phyloP scores from a whole-genome alignment of 225 moss, liverwort and hornwort genomes.

The Polytrichum formosum region DNA sequence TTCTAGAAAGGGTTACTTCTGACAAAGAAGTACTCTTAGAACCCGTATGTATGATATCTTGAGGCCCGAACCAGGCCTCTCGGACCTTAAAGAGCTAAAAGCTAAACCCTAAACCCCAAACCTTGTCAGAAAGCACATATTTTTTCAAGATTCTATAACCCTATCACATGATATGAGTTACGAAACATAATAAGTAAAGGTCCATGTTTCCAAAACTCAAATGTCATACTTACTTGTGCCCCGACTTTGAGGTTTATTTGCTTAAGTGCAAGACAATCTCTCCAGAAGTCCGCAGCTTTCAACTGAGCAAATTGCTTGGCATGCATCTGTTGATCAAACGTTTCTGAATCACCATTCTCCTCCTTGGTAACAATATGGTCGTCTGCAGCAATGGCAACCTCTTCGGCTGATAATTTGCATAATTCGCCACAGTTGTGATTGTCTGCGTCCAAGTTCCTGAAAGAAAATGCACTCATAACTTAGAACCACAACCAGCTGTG shows the following conservation, averaged over 20 bases:
- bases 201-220: not conserved
- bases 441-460: slow-evolving; percentile 65
- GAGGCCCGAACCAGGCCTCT: too few species aligned
- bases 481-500: too few species aligned
- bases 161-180: too few species aligned
- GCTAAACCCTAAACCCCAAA: too few species aligned
- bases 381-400: slow-evolving; percentile 36
- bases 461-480: not conserved
- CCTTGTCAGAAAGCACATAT: too few species aligned
- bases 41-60: too few species aligned
- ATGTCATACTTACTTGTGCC: slow-evolving; percentile 56
- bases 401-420: slow-evolving; percentile 36
- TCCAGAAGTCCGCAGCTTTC: slow-evolving; percentile 48
- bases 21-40: too few species aligned
- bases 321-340: slow-evolving; percentile 18
- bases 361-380: slow-evolving; percentile 38
- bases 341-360: slow-evolving; percentile 21
- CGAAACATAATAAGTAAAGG: too few species aligned
- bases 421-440: slow-evolving; percentile 49
- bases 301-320: slow-evolving; percentile 35
- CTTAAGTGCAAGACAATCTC: slow-evolving; percentile 42
- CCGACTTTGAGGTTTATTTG: slow-evolving; percentile 60
- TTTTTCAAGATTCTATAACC: too few species aligned
- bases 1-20: too few species aligned
- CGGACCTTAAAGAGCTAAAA: too few species aligned